phyloP scores from a whole-genome alignment of 495 filamentous ascomycete genomes.

The Talaromyces liani region DNA sequence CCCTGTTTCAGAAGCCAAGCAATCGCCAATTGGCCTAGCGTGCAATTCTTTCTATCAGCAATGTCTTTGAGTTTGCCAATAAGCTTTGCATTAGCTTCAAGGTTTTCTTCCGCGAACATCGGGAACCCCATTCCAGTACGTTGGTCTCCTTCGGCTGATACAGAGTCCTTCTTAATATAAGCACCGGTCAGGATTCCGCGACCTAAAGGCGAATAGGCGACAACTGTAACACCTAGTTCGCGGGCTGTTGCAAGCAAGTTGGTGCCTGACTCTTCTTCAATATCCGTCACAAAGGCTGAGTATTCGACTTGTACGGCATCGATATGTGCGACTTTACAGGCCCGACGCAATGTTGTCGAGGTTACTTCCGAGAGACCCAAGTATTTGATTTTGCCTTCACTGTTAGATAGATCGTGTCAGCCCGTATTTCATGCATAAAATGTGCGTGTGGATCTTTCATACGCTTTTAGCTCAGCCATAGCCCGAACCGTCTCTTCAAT shows the following conservation, averaged over 20 bases:
- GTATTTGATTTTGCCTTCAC: slow-evolving; percentile 42
- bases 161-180: slow-evolving; percentile 13
- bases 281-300: slow-evolving; percentile 36
- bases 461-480: slow-evolving; percentile 44
- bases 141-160: slow-evolving; percentile 18
- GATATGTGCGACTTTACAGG: slow-evolving; percentile 25
- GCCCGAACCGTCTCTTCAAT: slow-evolving; percentile 41
- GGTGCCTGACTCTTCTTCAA: slow-evolving; percentile 40
- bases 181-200: slow-evolving; percentile 34
- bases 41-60: slow-evolving; percentile 39
- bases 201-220: slow-evolving; percentile 39
- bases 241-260: slow-evolving; percentile 40
- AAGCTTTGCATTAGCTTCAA: slow-evolving; percentile 36
- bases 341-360: slow-evolving; percentile 31
- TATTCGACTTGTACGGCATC: slow-evolving; percentile 39
- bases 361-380: slow-evolving; percentile 32
- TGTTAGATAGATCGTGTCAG: slow-evolving; percentile 7
- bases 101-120: slow-evolving; percentile 18
- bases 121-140: neutral
- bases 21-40: slow-evolving; percentile 36
- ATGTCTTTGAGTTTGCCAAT: slow-evolving; percentile 29
- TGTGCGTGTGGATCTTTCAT: neutral
- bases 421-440: neutral
- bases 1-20: slow-evolving; percentile 49
- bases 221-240: slow-evolving; percentile 36